phyloP scores from a whole-genome alignment of 352 stramenopile genomes.

The Peronospora belbahrii region DNA sequence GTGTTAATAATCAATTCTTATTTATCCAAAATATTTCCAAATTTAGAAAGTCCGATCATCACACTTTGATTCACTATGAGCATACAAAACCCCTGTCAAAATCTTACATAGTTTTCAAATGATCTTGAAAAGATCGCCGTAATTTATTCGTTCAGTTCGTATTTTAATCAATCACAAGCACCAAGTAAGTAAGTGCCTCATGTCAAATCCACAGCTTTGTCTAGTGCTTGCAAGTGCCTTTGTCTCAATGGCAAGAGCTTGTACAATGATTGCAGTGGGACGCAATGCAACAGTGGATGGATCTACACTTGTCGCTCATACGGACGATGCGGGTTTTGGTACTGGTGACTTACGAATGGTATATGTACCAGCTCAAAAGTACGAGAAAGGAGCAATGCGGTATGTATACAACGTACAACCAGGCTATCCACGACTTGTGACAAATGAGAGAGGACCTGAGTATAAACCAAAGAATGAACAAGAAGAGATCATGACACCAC shows the following conservation, averaged over 20 bases:
- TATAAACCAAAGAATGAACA: conserved; percentile 39
- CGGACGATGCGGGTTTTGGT: conserved; percentile 70
- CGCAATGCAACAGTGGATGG: conserved; percentile 72
- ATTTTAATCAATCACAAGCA: too few species aligned
- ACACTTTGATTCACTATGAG: too few species aligned
- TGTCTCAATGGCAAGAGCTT: conserved; percentile 26
- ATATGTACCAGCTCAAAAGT: conserved; percentile 80
- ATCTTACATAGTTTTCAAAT: too few species aligned
- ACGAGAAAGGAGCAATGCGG: conserved; percentile 28
- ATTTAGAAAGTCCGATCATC: too few species aligned
- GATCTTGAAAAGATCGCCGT: too few species aligned
- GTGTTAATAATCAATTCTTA: conserved; percentile 1
- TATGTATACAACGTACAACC: conserved; percentile 63
- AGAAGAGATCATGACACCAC: conserved; percentile 39
- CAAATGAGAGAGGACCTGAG: conserved; percentile 50
- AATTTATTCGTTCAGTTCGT: too few species aligned
- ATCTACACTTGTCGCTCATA: conserved; percentile 87
- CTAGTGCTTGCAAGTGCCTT: conserved; percentile 1
- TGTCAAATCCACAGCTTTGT: conserved; percentile 3
- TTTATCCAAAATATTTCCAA: too few species aligned
- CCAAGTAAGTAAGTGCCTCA: background rate
- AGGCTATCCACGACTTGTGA: conserved; percentile 70
- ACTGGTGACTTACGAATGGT: conserved; percentile 87
- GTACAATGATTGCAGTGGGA: conserved; percentile 87
- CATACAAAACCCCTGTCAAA: too few species aligned